phyloP scores from a whole-genome alignment of 371 early-diverging fungal genomes.

The Mucor piriformis region DNA sequence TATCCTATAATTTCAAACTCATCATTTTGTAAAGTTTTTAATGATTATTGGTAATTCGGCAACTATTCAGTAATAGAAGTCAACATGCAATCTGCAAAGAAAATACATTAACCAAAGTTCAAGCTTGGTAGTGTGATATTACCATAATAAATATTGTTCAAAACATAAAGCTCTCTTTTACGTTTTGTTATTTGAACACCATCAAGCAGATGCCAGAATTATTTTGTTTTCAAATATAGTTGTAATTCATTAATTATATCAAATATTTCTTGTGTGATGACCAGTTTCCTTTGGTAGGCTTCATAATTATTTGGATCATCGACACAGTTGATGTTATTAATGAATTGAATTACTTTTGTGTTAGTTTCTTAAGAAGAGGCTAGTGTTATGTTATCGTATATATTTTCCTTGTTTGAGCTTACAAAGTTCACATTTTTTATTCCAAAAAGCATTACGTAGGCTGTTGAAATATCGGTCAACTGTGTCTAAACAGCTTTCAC shows the following conservation, averaged over 20 bases:
- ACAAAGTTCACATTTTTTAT: no score
- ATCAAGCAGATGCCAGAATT: constrained; percentile 1
- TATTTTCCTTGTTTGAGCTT: no score
- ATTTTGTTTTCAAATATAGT: constrained; percentile 2
- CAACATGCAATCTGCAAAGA: constrained; percentile 10
- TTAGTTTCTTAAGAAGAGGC: no score
- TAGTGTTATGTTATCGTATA: no score
- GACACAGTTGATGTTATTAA: constrained; percentile 3
- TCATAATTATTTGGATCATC: constrained; percentile 7
- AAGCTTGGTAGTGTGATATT: background rate
- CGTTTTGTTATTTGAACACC: constrained; percentile 7
- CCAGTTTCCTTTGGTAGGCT: background rate
- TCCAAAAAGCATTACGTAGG: no score
- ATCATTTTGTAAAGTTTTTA: constrained; percentile 16
- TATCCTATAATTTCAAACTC: constrained; percentile 22
- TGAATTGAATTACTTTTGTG: constrained; percentile 12
- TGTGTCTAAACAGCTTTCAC: no score
- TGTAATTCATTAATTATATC: background rate
- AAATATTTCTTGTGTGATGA: constrained; percentile 2
- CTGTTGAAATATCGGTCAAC: no score
- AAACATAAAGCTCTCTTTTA: background rate
- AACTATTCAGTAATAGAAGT: constrained; percentile 7
- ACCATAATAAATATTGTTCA: background rate
- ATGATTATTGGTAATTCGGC: constrained; percentile 15
- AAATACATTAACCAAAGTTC: background rate